These are phyloP conservation scores for Tricladium varicosporioides DNA, from an alignment of 2,329 filamentous ascomycete species.

Conservation along the genomic window DNA sequence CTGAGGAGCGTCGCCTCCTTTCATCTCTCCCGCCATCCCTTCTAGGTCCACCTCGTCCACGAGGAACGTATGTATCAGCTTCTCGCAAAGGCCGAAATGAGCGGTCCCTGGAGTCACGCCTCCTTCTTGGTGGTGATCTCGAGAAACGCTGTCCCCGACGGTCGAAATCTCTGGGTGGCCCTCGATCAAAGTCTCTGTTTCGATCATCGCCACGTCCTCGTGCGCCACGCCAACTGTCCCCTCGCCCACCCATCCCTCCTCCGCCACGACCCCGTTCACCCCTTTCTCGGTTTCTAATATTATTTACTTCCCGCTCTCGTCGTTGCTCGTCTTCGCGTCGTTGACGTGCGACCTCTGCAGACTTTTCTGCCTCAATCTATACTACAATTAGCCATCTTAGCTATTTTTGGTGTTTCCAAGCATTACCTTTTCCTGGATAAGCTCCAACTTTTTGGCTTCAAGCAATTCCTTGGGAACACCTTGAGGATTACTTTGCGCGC, in stretches of 20 bases:
- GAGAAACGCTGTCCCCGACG: slow-evolving; percentile 44
- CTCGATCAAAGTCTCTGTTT: slow-evolving; percentile 45
- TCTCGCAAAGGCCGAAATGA: slow-evolving; percentile 32
- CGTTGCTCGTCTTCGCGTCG: slow-evolving; percentile 69
- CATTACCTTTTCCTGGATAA: slow-evolving; percentile 88
- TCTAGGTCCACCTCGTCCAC: slow-evolving; percentile 29
- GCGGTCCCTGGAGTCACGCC: slow-evolving; percentile 37
- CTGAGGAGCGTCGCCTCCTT: slow-evolving; percentile 17
- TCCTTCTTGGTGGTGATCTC: slow-evolving; percentile 40
- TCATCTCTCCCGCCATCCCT: slow-evolving; percentile 29
- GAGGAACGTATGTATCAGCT: slow-evolving; percentile 35
- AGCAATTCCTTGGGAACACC: slow-evolving; percentile 92
- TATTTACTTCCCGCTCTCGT: slow-evolving; percentile 69
- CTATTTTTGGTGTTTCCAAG: not conserved
- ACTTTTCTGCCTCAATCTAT: slow-evolving; percentile 79
- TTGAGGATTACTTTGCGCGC: slow-evolving; percentile 82
- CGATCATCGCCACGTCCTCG: slow-evolving; percentile 39
- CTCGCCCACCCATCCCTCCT: slow-evolving; percentile 18
- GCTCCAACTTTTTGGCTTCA: slow-evolving; percentile 92
- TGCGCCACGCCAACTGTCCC: slow-evolving; percentile 46
- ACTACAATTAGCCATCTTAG: slow-evolving; percentile 14
- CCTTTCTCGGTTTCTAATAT: slow-evolving; percentile 64
- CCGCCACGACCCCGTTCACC: slow-evolving; percentile 47
- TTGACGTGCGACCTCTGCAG: slow-evolving; percentile 70
- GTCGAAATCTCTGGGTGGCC: slow-evolving; percentile 37